Conservation (phyloP, 2,329 filamentous ascomycete species). For the Fusarium sp. region DNA sequence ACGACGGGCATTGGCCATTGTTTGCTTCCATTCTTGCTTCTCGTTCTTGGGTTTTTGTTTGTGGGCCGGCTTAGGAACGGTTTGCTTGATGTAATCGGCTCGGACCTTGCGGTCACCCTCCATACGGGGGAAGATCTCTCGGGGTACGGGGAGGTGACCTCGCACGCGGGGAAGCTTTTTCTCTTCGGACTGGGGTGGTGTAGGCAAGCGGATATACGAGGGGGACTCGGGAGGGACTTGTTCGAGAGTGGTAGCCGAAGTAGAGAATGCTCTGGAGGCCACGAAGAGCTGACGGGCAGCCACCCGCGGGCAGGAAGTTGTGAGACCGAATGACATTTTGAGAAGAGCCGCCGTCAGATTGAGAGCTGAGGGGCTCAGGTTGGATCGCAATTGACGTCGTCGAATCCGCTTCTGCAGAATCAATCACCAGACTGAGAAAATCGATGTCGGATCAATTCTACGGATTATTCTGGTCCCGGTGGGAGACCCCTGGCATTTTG, state of each 20-base stretch:
- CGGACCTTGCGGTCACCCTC: conserved; percentile 70
- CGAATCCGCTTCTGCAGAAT: conserved; percentile 17
- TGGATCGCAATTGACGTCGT: conserved; percentile 39
- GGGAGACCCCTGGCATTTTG: conserved; percentile 10
- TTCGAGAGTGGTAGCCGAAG: conserved; percentile 53
- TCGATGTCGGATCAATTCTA: conserved; percentile 36
- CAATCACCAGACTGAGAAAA: conserved; percentile 36
- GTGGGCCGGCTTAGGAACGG: conserved; percentile 66
- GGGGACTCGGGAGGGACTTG: conserved; percentile 87
- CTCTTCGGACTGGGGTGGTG: conserved; percentile 75
- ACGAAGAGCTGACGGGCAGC: conserved; percentile 42
- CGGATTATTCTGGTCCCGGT: conserved; percentile 42
- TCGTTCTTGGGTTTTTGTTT: conserved; percentile 50
- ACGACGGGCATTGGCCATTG: conserved; percentile 78
- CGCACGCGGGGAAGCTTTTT: conserved; percentile 64
- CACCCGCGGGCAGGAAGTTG: conserved; percentile 42
- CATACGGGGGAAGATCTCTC: conserved; percentile 76
- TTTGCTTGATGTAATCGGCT: conserved; percentile 68
- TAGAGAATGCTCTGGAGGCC: conserved; percentile 48
- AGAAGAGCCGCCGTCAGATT: conserved; percentile 12
- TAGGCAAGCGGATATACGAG: conserved; percentile 84
- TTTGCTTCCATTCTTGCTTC: conserved; percentile 71
- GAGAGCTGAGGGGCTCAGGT: conserved; percentile 17
- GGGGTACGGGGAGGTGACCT: conserved; percentile 85
- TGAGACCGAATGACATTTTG: conserved; percentile 46